Conservation (phyloP, 768 basidiomycete species). For the Mycena pura region DNA sequence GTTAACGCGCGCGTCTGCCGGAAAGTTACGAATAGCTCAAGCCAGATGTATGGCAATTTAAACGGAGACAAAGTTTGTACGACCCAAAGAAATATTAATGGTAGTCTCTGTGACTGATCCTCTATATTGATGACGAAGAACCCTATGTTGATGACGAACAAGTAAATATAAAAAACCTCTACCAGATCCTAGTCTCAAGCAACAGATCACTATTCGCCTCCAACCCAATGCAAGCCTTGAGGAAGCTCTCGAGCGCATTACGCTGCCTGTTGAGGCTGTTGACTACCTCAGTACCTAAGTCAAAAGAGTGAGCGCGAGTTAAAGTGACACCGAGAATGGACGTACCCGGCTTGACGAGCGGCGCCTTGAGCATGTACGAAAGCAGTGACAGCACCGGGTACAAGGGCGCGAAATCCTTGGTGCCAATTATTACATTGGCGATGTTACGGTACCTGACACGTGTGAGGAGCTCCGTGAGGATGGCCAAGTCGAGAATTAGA, state of each 20-base stretch:
- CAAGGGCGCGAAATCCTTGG: constrained; percentile 74
- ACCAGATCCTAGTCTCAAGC: constrained; percentile 90
- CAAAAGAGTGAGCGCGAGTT: neutral
- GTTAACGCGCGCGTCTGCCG: too few relatives aligned
- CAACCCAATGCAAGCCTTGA: constrained; percentile 92
- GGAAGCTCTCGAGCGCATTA: constrained; percentile 89
- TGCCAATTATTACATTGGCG: too few relatives aligned
- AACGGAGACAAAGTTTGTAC: too few relatives aligned
- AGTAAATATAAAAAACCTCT: too few relatives aligned
- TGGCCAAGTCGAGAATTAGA: constrained; percentile 90
- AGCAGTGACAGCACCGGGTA: constrained; percentile 92
- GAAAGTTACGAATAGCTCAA: too few relatives aligned
- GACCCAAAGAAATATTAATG: too few relatives aligned
- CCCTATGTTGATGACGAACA: too few relatives aligned
- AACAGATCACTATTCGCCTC: constrained; percentile 85
- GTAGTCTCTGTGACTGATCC: too few relatives aligned
- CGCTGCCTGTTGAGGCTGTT: constrained; percentile 95
- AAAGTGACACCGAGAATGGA: neutral
- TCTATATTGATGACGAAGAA: too few relatives aligned
- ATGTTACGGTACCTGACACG: constrained; percentile 84
- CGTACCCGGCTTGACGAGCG: constrained; percentile 83
- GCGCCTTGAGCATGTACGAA: constrained; percentile 97
- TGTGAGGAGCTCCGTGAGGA: constrained; percentile 92
- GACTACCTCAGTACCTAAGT: constrained; percentile 80
- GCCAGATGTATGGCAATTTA: too few relatives aligned